A percentile compares a stretch with the other conserved stretches of the same genome.
These are phyloP conservation scores for Trametes coccinea DNA, from an alignment of 768 basidiomycete genomes.

Conservation along the genomic window DNA sequence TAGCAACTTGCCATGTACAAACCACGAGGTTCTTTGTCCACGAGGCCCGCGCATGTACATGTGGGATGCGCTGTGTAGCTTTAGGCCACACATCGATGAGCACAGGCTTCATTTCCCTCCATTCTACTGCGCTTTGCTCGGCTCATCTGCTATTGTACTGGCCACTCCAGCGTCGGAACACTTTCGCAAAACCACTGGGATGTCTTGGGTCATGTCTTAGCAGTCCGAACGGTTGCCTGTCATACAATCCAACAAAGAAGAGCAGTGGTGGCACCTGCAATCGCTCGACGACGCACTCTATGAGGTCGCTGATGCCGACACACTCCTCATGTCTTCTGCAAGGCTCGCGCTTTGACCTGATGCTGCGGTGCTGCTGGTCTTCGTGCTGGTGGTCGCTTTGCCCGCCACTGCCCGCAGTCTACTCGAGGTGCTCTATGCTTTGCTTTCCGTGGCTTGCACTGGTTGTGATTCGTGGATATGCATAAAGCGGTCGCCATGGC, in stretches of 20 bases:
- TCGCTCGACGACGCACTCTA: background rate
- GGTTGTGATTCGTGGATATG: background rate
- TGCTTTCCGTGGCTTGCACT: background rate
- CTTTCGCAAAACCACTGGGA: no score
- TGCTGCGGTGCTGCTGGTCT: background rate
- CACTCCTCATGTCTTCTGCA: conserved; percentile 1
- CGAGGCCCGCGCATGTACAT: background rate
- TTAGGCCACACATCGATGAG: no score
- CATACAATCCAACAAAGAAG: background rate
- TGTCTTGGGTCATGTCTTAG: no score
- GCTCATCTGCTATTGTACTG: no score
- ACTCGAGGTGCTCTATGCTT: background rate
- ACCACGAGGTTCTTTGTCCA: background rate
- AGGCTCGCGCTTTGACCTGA: background rate
- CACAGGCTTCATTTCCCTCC: no score
- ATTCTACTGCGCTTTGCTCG: no score
- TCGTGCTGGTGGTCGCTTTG: background rate
- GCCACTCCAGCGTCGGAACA: no score
- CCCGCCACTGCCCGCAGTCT: conserved; percentile 2
- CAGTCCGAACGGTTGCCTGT: background rate
- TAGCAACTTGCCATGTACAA: background rate
- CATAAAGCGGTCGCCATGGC: conserved; percentile 13
- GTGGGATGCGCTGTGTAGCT: no score
- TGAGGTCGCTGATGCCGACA: background rate
- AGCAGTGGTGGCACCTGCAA: background rate